Percentiles rank a stretch among this genome's conserved stretches.
These are phyloP conservation scores for Boletus patriciae DNA, from an alignment of 768 basidiomycete species.

Conservation along the genomic window DNA sequence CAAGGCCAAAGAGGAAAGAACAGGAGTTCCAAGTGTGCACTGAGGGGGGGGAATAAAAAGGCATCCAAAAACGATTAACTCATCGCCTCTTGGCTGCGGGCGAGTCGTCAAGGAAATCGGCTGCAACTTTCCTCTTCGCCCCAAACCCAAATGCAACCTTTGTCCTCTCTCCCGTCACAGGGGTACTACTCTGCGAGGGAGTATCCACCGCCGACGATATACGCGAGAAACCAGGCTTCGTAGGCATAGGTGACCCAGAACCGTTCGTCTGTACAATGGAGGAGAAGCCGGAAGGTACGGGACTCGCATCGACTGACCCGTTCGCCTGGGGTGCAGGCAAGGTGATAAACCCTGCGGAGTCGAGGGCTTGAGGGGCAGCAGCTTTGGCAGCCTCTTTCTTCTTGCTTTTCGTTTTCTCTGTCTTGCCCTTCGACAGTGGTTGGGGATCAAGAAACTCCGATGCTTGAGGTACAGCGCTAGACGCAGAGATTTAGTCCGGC, in stretches of 20 bases:
- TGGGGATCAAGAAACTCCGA: constrained; percentile 79
- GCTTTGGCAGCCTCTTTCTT: constrained; percentile 62
- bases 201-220: constrained; percentile 60
- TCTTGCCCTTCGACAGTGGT: constrained; percentile 79
- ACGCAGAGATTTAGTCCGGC: constrained; percentile 12
- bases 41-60: neutral
- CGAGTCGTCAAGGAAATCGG: constrained; percentile 66
- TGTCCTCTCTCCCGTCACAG: constrained; percentile 62
- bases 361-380: constrained; percentile 45
- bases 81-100: constrained; percentile 62
- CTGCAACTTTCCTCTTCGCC: constrained; percentile 75
- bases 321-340: constrained; percentile 58
- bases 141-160: constrained; percentile 80
- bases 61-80: constrained; percentile 6
- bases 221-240: constrained; percentile 71
- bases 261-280: constrained; percentile 29
- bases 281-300: constrained; percentile 42
- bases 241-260: constrained; percentile 61
- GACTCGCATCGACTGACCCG: constrained; percentile 42
- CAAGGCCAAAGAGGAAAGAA: neutral
- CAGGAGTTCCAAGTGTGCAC: neutral
- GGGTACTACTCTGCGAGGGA: constrained; percentile 51
- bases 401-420: constrained; percentile 80
- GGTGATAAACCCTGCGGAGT: constrained; percentile 66
- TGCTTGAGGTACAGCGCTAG: constrained; percentile 83